phyloP scores from a whole-genome alignment of 805 yeast genomes.

The Nakazawaea siamensis region DNA sequence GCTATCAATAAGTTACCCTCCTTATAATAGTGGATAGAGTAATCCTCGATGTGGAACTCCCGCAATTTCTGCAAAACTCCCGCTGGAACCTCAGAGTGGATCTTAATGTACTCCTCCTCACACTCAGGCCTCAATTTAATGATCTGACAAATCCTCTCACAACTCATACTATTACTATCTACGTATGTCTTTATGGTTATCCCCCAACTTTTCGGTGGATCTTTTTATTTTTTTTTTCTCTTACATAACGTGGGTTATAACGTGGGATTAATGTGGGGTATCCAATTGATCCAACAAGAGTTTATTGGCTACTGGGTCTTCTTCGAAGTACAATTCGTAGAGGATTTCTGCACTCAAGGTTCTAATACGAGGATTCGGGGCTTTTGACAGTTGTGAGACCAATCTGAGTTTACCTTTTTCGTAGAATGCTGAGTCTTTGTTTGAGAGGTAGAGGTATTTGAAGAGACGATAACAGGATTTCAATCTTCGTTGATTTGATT shows the following conservation, averaged over 20 bases:
- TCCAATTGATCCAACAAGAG: neutral
- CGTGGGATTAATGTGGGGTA: constrained; percentile 1
- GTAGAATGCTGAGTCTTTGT: constrained; percentile 8
- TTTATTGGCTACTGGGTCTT: neutral
- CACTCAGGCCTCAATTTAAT: constrained; percentile 29
- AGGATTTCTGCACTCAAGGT: constrained; percentile 4
- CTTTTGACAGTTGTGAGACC: constrained; percentile 1
- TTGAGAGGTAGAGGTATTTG: constrained; percentile 24
- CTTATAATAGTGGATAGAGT: constrained; percentile 29
- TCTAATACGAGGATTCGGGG: constrained; percentile 1
- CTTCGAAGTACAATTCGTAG: constrained; percentile 5
- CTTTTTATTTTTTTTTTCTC: too few species aligned
- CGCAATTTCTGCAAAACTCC: constrained; percentile 24
- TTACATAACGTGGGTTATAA: constrained; percentile 25
- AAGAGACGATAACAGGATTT: constrained; percentile 34
- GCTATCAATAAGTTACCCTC: constrained; percentile 23
- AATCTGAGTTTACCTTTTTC: constrained; percentile 7
- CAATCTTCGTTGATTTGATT: constrained; percentile 30
- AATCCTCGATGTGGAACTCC: constrained; percentile 31
- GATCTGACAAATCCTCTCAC: constrained; percentile 32
- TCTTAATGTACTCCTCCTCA: constrained; percentile 27
- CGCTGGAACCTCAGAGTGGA: constrained; percentile 23
- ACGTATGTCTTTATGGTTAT: too few species aligned
- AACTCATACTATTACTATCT: too few species aligned
- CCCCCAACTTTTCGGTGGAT: neutral